These are phyloP conservation scores for Pseudogymnoascus sp. DNA, from an alignment of 2,329 filamentous ascomycete genomes.

Conservation along the genomic window DNA sequence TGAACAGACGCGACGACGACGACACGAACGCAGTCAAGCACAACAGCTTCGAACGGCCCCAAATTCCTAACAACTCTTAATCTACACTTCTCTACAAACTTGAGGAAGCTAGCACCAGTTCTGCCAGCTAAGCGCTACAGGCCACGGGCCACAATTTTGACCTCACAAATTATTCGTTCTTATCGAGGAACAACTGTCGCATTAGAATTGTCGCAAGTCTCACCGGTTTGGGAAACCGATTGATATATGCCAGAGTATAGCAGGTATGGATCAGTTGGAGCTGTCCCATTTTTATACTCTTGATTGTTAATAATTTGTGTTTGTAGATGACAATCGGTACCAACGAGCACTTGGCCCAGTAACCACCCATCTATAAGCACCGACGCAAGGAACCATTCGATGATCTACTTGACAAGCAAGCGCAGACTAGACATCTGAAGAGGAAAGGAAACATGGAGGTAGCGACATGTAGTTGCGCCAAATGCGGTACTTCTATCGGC, in stretches of 20 bases:
- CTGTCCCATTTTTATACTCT: neutral
- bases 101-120: neutral
- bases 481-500: conserved; percentile 23
- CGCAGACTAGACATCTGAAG: neutral
- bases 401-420: neutral
- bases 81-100: neutral
- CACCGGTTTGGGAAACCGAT: neutral
- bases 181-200: neutral
- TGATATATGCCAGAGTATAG: neutral
- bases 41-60: neutral
- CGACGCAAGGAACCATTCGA: neutral
- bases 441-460: conserved; percentile 17
- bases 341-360: neutral
- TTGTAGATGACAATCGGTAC: neutral
- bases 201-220: neutral
- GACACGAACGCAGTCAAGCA: neutral
- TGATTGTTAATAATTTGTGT: neutral
- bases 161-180: neutral
- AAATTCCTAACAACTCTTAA: neutral
- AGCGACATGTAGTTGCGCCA: conserved; percentile 22
- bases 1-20: neutral
- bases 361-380: neutral
- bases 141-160: neutral
- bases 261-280: neutral
- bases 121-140: neutral